Evolutionary conservation across 345 rosid genomes (phyloP).

Genomic region (Jatropha curcas): DNA sequence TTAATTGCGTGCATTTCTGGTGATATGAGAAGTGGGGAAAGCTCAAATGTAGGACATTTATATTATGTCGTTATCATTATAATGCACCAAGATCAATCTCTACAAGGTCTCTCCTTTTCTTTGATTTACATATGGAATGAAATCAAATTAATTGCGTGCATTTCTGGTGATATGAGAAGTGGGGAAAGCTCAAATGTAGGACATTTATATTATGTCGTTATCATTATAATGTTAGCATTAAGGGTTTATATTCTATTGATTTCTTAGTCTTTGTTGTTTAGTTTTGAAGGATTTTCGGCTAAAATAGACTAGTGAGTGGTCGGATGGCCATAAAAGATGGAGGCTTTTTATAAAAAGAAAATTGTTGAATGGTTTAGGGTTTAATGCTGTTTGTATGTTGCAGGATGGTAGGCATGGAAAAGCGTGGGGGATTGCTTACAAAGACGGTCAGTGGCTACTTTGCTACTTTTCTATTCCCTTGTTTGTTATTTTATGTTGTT

Average conservation of each 20-base stretch:
- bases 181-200: background rate
- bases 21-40: background rate
- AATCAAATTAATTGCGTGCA: background rate
- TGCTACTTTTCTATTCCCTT: background rate
- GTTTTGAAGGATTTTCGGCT: background rate
- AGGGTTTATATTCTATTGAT: background rate
- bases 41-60: background rate
- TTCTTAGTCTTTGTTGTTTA: background rate
- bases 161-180: background rate
- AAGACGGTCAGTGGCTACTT: constrained; percentile 60
- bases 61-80: too few relatives aligned
- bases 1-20: background rate
- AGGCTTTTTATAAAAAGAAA: background rate
- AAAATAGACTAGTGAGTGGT: background rate
- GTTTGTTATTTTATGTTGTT: background rate
- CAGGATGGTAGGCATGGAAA: constrained; percentile 96
- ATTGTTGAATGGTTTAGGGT: background rate
- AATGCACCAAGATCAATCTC: constrained; percentile 81
- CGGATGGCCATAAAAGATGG: background rate
- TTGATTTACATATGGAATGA: background rate
- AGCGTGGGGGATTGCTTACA: constrained; percentile 95
- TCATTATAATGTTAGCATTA: constrained; percentile 7
- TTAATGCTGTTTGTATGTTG: constrained; percentile 27
- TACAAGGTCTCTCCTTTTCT: constrained; percentile 55
- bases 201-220: too few relatives aligned